Conservation (phyloP, 805 yeast genomes). For the Zygoascus bituminiphila region DNA sequence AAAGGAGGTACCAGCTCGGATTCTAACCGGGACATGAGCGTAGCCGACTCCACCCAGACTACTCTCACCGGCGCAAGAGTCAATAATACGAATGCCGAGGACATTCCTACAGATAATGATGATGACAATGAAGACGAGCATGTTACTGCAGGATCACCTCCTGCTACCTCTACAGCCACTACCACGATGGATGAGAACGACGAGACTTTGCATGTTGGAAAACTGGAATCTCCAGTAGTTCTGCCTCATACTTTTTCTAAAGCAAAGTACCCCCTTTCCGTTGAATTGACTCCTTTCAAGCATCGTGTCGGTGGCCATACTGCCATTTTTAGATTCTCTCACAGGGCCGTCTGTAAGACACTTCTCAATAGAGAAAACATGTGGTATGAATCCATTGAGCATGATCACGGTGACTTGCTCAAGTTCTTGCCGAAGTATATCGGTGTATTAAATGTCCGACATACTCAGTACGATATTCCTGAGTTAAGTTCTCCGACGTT, state of each 20-base stretch:
- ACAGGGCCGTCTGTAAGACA: constrained; percentile 89
- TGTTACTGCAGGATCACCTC: neutral
- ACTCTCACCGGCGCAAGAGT: neutral
- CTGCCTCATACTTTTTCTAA: neutral
- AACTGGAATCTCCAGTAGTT: neutral
- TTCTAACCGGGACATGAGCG: no score
- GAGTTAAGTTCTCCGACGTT: constrained; percentile 1
- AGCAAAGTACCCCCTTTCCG: constrained; percentile 45
- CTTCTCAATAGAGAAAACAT: constrained; percentile 80
- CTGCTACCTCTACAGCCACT: neutral
- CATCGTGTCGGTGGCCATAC: constrained; percentile 98
- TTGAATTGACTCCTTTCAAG: constrained; percentile 82
- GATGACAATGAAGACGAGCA: neutral
- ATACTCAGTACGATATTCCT: constrained; percentile 34
- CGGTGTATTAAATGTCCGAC: constrained; percentile 89
- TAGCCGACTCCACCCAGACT: neutral
- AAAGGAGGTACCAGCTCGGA: neutral
- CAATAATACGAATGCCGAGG: neutral
- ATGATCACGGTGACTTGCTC: constrained; percentile 63
- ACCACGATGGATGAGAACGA: neutral
- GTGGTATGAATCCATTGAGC: constrained; percentile 87
- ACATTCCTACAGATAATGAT: neutral
- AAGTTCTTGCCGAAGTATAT: constrained; percentile 89
- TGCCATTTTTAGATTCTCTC: constrained; percentile 87
- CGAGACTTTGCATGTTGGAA: neutral